Conservation (phyloP, 306 rosid genomes). For the Quillaja saponaria region DNA sequence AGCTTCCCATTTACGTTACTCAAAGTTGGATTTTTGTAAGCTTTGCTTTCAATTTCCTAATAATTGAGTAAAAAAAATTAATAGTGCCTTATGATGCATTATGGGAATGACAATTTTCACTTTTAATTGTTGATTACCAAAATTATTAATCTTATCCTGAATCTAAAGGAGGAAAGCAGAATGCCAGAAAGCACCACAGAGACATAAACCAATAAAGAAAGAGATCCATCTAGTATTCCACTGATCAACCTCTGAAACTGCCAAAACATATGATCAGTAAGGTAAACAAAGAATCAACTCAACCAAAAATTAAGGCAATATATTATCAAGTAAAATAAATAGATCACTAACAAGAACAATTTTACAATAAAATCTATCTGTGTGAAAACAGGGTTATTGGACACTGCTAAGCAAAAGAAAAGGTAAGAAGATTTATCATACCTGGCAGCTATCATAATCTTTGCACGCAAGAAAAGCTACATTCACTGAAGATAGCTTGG, state of each 20-base stretch:
- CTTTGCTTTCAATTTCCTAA: not conserved
- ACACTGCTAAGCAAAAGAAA: slow-evolving; percentile 17
- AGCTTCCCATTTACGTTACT: not conserved
- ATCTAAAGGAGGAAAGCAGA: no score
- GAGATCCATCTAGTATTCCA: not conserved
- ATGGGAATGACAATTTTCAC: not conserved
- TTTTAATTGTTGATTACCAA: not conserved
- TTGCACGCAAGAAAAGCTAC: slow-evolving; percentile 84
- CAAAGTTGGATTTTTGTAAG: not conserved
- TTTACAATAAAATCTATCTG: no score
- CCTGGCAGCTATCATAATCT: slow-evolving; percentile 87
- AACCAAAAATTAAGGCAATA: slow-evolving; percentile 15
- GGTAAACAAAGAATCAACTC: slow-evolving; percentile 7
- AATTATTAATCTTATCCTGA: not conserved
- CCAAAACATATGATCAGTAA: slow-evolving; percentile 16
- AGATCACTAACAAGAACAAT: no score
- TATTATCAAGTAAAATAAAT: no score
- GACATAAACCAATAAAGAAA: not conserved
- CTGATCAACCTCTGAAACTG: not conserved
- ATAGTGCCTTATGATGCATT: not conserved
- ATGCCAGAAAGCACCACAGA: no score
- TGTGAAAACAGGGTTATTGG: not conserved
- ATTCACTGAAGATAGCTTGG: slow-evolving; percentile 76
- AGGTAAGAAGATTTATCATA: slow-evolving; percentile 35
- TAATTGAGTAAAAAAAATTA: not conserved